Evolutionary conservation across 2,329 filamentous ascomycete species (phyloP).

Genomic region (Fusarium pseudograminearum): DNA sequence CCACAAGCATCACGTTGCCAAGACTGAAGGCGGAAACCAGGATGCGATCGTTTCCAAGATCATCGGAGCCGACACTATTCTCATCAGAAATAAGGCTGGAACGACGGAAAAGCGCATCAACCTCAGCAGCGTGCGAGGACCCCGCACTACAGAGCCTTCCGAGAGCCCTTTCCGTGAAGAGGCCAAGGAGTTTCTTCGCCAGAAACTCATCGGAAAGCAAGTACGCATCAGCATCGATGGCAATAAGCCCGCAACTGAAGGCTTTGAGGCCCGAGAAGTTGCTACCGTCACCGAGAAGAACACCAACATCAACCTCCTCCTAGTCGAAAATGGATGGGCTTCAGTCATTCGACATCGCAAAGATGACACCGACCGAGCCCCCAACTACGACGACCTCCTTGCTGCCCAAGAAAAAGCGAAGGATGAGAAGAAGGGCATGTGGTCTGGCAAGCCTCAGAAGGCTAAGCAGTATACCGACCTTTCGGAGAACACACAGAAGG

Average conservation of each 20-base stretch:
- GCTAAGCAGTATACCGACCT: conserved; percentile 87
- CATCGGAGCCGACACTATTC: conserved; percentile 88
- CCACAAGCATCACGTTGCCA: conserved; percentile 84
- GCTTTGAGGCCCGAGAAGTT: conserved; percentile 94
- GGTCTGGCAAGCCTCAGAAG: conserved; percentile 89
- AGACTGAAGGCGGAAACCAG: conserved; percentile 72
- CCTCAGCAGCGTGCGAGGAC: conserved; percentile 91
- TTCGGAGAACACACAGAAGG: conserved; percentile 92
- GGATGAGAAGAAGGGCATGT: conserved; percentile 92
- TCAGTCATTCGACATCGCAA: conserved; percentile 95
- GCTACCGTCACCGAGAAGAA: conserved; percentile 85
- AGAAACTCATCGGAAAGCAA: conserved; percentile 95
- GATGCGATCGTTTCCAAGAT: conserved; percentile 90
- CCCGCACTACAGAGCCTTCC: conserved; percentile 86
- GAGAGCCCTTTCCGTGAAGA: conserved; percentile 91
- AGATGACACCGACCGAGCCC: conserved; percentile 92
- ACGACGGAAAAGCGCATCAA: conserved; percentile 87
- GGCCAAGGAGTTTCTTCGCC: conserved; percentile 95
- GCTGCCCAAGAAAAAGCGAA: conserved; percentile 86
- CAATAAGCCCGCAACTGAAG: conserved; percentile 87
- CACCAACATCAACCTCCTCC: conserved; percentile 84
- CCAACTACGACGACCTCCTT: conserved; percentile 91
- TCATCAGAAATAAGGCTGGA: conserved; percentile 86
- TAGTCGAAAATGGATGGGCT: conserved; percentile 94
- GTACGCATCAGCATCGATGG: conserved; percentile 91